Evolutionary conservation across 768 basidiomycete genomes (phyloP), one percentile per base, ranked within the genome.

Genomic region (Gloeophyllum trabeum): DNA sequence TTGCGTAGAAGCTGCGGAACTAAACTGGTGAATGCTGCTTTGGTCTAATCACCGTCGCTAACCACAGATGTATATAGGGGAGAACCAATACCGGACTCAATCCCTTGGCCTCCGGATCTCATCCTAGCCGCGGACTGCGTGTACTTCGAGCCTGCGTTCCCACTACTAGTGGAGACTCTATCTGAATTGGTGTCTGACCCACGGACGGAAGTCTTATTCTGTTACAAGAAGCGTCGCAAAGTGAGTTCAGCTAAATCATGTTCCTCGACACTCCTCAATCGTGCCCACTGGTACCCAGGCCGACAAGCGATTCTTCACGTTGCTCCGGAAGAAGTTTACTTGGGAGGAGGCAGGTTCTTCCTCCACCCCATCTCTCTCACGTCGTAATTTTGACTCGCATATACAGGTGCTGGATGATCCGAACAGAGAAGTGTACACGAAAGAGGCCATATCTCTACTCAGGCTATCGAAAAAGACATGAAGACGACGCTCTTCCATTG

Each of bases 51-150:
- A 13, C 19, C 10, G 4, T 19, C 4, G 38, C 13, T 32, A 20
- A 43, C 13, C 42, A 39, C n/a, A n/a, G n/a, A n/a, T 40, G 12
- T 39, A 6, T 18, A 26, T 44, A 89, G 87, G 91, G 91, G 87
- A 20, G 65, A 69, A 14, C 60, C 70, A 1, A 51, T 79, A 24
- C 76, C 82, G 6, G 22, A 50, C 6, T 47, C 50, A 32, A 64
- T 62, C 53, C 76, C 63, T 34, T 64, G 59, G 12, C 58, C 53
- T 3, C 72, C 79, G 4, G 77, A 87, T 53, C 41, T 94, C 20
- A 71, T 97, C 44, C 72, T 97, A 4, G 89, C 87, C 2, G 92
- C 92, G 1, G 92, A 97, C 54, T 97, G 92, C 51, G 91, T 97
- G 6, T 97, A 97, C 63, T 91, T 89, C 49, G 92, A 96, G 60